phyloP scores from a whole-genome alignment of 192 early-diverging fungal species.

The Mortierella antarctica region DNA sequence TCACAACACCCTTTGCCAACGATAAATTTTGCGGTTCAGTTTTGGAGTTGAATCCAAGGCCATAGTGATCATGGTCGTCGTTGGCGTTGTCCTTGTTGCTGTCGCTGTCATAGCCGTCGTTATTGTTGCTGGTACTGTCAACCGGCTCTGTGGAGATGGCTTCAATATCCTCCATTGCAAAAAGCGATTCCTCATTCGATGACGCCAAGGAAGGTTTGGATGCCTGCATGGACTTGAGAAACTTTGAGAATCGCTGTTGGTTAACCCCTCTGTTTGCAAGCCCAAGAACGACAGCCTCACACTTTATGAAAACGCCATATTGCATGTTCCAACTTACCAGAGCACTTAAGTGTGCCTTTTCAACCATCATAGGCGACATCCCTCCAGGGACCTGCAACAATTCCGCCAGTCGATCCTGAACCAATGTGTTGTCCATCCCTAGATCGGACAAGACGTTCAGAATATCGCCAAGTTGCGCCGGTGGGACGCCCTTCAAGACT shows the following conservation, averaged over 20 bases:
- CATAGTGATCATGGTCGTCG: neutral
- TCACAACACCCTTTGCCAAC: slow-evolving; percentile 2
- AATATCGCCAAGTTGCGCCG: neutral
- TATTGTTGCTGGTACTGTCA: neutral
- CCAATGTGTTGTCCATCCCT: slow-evolving; percentile 29
- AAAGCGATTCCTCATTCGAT: slow-evolving; percentile 1
- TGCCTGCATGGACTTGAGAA: neutral
- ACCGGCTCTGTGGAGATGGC: neutral
- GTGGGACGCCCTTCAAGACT: slow-evolving; percentile 6
- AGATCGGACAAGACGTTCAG: slow-evolving; percentile 15
- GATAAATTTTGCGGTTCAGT: neutral
- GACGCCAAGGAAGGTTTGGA: neutral
- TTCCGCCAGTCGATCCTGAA: slow-evolving; percentile 35
- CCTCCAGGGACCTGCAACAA: slow-evolving; percentile 26
- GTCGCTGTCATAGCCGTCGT: neutral
- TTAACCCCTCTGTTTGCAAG: too few relatives aligned
- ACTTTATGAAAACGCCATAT: too few relatives aligned
- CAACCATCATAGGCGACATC: slow-evolving; percentile 12
- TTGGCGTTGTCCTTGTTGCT: too few relatives aligned
- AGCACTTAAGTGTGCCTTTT: neutral
- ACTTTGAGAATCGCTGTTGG: neutral
- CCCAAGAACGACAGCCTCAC: too few relatives aligned
- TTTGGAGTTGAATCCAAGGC: too few relatives aligned
- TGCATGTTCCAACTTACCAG: slow-evolving; percentile 7
- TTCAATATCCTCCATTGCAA: slow-evolving; percentile 1